Conservation (phyloP, 441 rosid genomes). For the Metrosideros polymorpha region DNA sequence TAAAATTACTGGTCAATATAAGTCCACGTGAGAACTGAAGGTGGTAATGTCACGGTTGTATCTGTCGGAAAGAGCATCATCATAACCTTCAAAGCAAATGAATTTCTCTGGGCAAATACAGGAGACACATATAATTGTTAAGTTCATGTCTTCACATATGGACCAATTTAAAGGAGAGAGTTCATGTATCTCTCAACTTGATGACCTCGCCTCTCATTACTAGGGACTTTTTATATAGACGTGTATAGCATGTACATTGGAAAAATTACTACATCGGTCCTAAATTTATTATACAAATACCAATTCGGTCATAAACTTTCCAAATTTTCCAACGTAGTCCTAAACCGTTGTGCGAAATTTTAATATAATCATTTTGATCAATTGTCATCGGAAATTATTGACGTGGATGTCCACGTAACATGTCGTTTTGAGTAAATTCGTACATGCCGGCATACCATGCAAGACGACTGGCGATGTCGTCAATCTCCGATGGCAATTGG, state of each 20-base stretch:
- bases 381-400: neutral
- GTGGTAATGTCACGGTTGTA: neutral
- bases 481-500: neutral
- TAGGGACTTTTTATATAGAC: neutral
- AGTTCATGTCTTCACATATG: neutral
- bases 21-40: neutral
- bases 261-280: neutral
- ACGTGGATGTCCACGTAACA: too few relatives aligned
- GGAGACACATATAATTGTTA: neutral
- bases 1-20: neutral
- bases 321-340: neutral
- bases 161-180: neutral
- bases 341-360: rapidly evolving
- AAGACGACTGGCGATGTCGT: too few relatives aligned
- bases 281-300: neutral
- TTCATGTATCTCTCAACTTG: neutral
- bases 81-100: neutral
- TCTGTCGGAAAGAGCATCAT: neutral
- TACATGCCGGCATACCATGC: too few relatives aligned
- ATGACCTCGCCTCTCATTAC: neutral
- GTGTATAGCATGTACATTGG: neutral
- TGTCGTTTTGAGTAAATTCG: too few relatives aligned
- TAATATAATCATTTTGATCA: neutral
- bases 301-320: neutral
- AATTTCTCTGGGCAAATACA: neutral